phyloP scores from a whole-genome alignment of 805 yeast genomes.

The Tetrapisispora pingtungensis region DNA sequence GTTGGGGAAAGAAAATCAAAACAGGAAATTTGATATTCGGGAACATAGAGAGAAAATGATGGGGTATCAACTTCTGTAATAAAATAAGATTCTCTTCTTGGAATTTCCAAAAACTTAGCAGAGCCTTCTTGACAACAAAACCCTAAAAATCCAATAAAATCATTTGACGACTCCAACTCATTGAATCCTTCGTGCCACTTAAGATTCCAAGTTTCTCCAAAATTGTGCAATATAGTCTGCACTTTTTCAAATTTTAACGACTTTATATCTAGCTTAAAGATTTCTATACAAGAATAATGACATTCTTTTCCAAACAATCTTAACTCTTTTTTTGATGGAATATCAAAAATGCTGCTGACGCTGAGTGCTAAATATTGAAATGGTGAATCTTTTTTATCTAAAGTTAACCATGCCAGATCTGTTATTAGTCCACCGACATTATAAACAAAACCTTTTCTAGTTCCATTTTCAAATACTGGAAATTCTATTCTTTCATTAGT shows the following conservation, averaged over 20 bases:
- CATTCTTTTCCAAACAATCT: slow-evolving; percentile 20
- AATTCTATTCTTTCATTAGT: slow-evolving; percentile 19
- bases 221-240: slow-evolving; percentile 29
- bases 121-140: slow-evolving; percentile 51
- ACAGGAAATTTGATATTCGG: slow-evolving; percentile 33
- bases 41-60: slow-evolving; percentile 21
- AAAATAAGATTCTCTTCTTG: slow-evolving; percentile 1
- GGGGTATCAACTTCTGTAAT: slow-evolving; percentile 11
- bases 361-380: slow-evolving; percentile 42
- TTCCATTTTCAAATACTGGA: slow-evolving; percentile 20
- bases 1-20: slow-evolving; percentile 38
- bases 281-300: slow-evolving; percentile 35
- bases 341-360: slow-evolving; percentile 30
- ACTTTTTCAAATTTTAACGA: slow-evolving; percentile 23
- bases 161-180: neutral
- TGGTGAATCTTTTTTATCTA: slow-evolving; percentile 12
- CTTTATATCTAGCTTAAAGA: slow-evolving; percentile 33
- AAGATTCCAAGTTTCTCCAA: slow-evolving; percentile 36
- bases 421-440: slow-evolving; percentile 46
- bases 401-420: slow-evolving; percentile 43
- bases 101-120: slow-evolving; percentile 38
- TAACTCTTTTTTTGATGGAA: slow-evolving; percentile 23
- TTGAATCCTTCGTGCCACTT: slow-evolving; percentile 30
- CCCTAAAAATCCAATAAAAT: slow-evolving; percentile 35
- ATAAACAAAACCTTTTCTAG: slow-evolving; percentile 33